Evolutionary conservation across 768 basidiomycete genomes (phyloP).

Genomic region (Candolleomyces aberdarensis): DNA sequence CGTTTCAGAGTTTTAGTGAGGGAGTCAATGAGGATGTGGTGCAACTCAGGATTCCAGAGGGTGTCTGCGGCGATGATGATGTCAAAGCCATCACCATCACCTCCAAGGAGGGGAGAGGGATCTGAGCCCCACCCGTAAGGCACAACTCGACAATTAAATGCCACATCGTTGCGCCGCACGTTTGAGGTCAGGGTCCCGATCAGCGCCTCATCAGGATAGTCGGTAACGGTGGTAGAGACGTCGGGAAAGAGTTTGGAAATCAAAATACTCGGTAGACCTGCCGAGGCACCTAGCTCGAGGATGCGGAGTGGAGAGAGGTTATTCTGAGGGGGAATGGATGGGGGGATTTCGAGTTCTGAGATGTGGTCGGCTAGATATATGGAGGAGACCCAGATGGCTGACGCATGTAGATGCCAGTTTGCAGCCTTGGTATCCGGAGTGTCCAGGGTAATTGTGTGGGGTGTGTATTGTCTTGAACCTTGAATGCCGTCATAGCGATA

Average conservation of each 20-base stretch:
- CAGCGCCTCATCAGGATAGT: constrained; percentile 68
- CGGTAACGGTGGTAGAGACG: constrained; percentile 50
- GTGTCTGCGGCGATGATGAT: constrained; percentile 73
- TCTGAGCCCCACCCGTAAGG: constrained; percentile 69
- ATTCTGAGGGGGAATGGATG: constrained; percentile 9
- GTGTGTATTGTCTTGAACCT: constrained; percentile 13
- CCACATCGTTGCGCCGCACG: constrained; percentile 47
- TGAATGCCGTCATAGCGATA: constrained; percentile 30
- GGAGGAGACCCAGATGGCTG: constrained; percentile 72
- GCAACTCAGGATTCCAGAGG: constrained; percentile 69
- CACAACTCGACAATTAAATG: constrained; percentile 45
- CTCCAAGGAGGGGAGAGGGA: constrained; percentile 25
- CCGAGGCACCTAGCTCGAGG: constrained; percentile 75
- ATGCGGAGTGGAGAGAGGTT: constrained; percentile 25
- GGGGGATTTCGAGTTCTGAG: constrained; percentile 33
- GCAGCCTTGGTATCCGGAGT: constrained; percentile 64
- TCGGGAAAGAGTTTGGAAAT: constrained; percentile 48
- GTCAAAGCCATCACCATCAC: constrained; percentile 44
- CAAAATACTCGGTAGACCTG: constrained; percentile 70
- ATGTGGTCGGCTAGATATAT: constrained; percentile 66
- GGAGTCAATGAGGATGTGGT: constrained; percentile 50
- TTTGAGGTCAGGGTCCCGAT: constrained; percentile 59
- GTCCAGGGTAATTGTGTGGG: constrained; percentile 38
- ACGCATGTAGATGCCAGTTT: constrained; percentile 78
- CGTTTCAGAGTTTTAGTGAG: constrained; percentile 46